Conservation (phyloP, 257 asterid species). For the Gentiana straminea region DNA sequence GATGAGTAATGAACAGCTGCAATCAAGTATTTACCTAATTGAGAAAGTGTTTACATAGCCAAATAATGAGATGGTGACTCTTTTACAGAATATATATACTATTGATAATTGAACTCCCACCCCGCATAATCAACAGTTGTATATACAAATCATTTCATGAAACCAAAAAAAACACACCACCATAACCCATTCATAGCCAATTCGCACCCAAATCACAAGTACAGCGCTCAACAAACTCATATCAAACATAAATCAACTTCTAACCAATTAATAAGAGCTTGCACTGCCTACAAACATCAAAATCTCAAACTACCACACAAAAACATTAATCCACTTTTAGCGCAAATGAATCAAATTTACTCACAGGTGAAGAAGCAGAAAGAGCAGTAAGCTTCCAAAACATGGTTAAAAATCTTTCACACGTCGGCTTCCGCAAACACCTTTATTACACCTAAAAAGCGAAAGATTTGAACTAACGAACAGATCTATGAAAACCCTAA, state of each 20-base stretch:
- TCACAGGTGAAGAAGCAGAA: constrained; percentile 88
- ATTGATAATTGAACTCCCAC: too few relatives aligned
- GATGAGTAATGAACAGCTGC: too few relatives aligned
- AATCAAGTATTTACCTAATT: too few relatives aligned
- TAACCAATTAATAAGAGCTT: background rate
- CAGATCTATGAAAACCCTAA: constrained; percentile 53
- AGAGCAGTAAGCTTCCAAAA: constrained; percentile 93
- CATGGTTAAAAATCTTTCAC: constrained; percentile 29
- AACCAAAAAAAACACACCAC: too few relatives aligned
- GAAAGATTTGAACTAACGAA: constrained; percentile 5
- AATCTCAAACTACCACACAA: background rate
- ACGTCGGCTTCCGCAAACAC: constrained; percentile 1
- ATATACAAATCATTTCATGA: too few relatives aligned
- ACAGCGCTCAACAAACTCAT: background rate
- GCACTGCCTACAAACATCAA: too few relatives aligned
- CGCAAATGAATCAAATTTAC: constrained; percentile 22
- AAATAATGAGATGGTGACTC: too few relatives aligned
- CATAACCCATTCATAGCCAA: too few relatives aligned
- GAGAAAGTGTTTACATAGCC: too few relatives aligned
- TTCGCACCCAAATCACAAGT: background rate
- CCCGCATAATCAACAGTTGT: too few relatives aligned
- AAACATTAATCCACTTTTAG: background rate
- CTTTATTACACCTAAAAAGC: background rate
- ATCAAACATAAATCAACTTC: too few relatives aligned
- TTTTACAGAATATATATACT: too few relatives aligned